Evolutionary conservation across 331 rosid species (phyloP), one percentile per base, ranked within the genome.

Genomic region (Pyracantha coccinea): DNA sequence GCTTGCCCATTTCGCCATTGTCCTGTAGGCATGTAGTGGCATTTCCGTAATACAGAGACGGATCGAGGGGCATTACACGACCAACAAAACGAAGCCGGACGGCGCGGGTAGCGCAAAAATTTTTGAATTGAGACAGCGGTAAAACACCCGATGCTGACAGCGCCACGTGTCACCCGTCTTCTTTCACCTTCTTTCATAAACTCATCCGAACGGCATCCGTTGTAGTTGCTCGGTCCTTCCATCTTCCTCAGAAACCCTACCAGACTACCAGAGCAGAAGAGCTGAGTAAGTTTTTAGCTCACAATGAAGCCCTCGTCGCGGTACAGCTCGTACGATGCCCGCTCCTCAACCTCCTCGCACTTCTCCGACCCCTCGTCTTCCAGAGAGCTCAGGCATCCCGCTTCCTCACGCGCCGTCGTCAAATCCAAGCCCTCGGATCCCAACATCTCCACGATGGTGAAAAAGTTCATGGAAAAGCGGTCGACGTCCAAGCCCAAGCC

Each of bases 351-450:
- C 2, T 86, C 97, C 60, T 85, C 98, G 5, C 87, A 85, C 55
- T 82, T 84, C 69, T 91, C 97, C 13, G 89, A 91, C 59, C 96
- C 92, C 2, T 88, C 97, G 68, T 92, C 97, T 2, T 94, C 99
- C 33, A 54, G 78, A 1, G 97, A 94, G 52, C 69, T 29, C 73
- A 75, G 75, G 29, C 66, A 72, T 65, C 71, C 80, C 33, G 3
- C 80, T 0, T 74, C 86, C 1, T 86, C 98, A 23, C 92, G 91
- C 14, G 92, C 93, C 2, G 68, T 94, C n/a, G 87, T 89, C 27
- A 87, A 86, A 57, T 47, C 87, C 62, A 90, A 82, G 53, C 76
- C 90, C 8, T 81, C 80, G 3, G 97, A 92, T 21, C 89, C 89
- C 44, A 83, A 80, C 35, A 66, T 93, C 74, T 82, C 90, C 35